phyloP scores from a whole-genome alignment of 768 basidiomycete genomes.

The Suillus americanus region DNA sequence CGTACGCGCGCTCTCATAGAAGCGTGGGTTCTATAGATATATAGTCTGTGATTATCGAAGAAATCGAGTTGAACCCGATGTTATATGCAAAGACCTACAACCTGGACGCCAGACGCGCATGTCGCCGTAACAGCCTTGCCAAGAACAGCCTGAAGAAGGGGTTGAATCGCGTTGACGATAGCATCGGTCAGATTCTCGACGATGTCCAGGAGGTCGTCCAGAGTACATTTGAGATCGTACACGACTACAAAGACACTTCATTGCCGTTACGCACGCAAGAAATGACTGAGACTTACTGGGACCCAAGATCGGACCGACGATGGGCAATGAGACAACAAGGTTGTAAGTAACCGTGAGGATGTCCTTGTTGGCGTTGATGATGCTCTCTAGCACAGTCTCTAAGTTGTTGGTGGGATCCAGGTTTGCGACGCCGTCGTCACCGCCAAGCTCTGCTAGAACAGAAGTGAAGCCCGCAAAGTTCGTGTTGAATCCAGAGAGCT shows the following conservation, averaged over 20 bases:
- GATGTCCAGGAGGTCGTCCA: constrained; percentile 50
- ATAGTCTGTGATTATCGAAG: constrained; percentile 27
- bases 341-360: constrained; percentile 32
- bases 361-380: constrained; percentile 50
- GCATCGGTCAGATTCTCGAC: constrained; percentile 51
- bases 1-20: constrained; percentile 16
- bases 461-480: constrained; percentile 32
- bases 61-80: constrained; percentile 23
- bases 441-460: constrained; percentile 27
- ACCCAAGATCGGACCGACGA: constrained; percentile 50
- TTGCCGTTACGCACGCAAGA: constrained; percentile 2
- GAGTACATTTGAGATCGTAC: constrained; percentile 58
- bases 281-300: constrained; percentile 44
- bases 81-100: constrained; percentile 19
- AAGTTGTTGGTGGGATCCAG: constrained; percentile 45
- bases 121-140: constrained; percentile 18
- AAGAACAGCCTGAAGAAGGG: constrained; percentile 31
- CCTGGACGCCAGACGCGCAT: constrained; percentile 24
- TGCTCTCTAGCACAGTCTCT: constrained; percentile 49
- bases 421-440: constrained; percentile 50
- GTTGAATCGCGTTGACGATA: constrained; percentile 41
- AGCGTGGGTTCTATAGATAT: constrained; percentile 29
- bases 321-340: constrained; percentile 41
- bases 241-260: constrained; percentile 40
- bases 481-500: constrained; percentile 36